Percentiles rank a stretch among this genome's conserved stretches.
Conservation (phyloP, 192 early-diverging fungal species). For the Anaeromyces robustus region DNA sequence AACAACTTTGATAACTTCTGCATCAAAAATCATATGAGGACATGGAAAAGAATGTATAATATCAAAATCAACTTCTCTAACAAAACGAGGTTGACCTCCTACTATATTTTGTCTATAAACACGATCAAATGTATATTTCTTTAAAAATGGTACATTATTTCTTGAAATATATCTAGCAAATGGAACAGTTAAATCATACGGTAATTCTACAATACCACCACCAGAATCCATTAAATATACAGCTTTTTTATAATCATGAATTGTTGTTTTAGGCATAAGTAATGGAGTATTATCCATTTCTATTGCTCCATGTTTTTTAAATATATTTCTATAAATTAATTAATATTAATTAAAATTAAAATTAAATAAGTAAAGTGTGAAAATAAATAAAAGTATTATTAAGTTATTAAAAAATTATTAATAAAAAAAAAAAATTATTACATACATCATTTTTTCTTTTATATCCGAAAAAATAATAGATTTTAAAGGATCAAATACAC, state of each 20-base stretch:
- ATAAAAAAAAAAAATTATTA: constrained; percentile 4
- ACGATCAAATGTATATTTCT: constrained; percentile 71
- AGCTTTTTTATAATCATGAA: constrained; percentile 48
- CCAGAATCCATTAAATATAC: constrained; percentile 67
- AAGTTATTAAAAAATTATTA: constrained; percentile 27
- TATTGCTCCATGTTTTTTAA: constrained; percentile 68
- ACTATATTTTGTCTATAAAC: constrained; percentile 64
- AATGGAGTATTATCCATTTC: constrained; percentile 60
- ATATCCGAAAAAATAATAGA: neutral
- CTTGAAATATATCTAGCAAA: constrained; percentile 76
- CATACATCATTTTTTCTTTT: neutral
- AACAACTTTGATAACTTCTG: constrained; percentile 32
- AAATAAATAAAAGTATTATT: constrained; percentile 52
- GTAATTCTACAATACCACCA: constrained; percentile 66
- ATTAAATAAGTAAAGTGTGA: constrained; percentile 48
- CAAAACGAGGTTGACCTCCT: constrained; percentile 69
- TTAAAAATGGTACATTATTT: constrained; percentile 48
- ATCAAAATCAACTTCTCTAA: constrained; percentile 80
- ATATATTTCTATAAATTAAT: constrained; percentile 58
- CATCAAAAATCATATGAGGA: constrained; percentile 22
- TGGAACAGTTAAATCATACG: constrained; percentile 79
- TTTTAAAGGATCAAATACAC: neutral
- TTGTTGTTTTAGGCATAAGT: constrained; percentile 57
- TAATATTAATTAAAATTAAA: constrained; percentile 56
- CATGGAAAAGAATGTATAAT: constrained; percentile 64